Evolutionary conservation across 768 basidiomycete genomes (phyloP), one percentile per base, ranked within the genome.

Genomic region (Lentinula sp.): DNA sequence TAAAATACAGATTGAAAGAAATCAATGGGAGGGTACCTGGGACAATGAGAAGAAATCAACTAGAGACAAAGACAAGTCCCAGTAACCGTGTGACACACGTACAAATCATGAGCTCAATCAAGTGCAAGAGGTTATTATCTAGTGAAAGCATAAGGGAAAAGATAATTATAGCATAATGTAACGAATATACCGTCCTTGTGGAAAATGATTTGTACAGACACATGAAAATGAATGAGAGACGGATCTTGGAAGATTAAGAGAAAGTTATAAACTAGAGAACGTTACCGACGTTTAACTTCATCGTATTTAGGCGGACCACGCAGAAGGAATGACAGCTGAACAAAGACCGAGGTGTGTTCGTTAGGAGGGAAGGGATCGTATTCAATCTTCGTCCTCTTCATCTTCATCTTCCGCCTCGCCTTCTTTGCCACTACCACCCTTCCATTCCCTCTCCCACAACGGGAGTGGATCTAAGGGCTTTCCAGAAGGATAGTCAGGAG

Each of bases 371-470:
- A 23, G 35, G 10, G 23, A 8, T 15, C 51, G 18, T 4, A 28
- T 59, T 59, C 45, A 59, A 18, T 59, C 57, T 4, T 59, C 57
- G 0, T 78, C 80, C 3, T 81, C 82, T 1, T 79, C 81, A 1
- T 82, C 81, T 1, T 74, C 79, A 12, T 78, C 80, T 56, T 80
- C 78, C 3, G 74, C 73, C 33, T 74, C 77, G 50, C 72, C 80
- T 37, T 76, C 72, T 58, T 75, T 78, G 53, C 80, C 79, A 58
- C 82, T 78, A 0, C 91, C 92, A 15, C 92, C 91, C 45, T 85
- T 85, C 93, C 93, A 94, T 63, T 87, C 85, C 45, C 88, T 81
- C 69, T 93, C 90, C 93, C 93, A 95, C 18, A 86, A 75, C 33
- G 85, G 83, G 46, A 68, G 66, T 0, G 63, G 59, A 16, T 62